phyloP scores from a whole-genome alignment of 306 rosid species.

The Citrullus colocynthis region DNA sequence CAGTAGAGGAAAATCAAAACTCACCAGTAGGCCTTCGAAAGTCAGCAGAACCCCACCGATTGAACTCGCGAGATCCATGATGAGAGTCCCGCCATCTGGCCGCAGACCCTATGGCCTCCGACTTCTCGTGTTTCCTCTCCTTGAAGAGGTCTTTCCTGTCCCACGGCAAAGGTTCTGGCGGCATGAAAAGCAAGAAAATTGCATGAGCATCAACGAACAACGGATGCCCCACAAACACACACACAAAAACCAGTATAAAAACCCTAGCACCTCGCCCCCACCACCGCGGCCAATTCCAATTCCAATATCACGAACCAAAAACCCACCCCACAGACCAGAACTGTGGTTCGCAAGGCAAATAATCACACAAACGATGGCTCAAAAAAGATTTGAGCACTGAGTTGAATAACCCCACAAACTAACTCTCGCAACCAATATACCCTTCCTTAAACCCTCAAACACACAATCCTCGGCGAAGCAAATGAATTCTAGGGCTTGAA shows the following conservation, averaged over 20 bases:
- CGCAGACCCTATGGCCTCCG: constrained; percentile 68
- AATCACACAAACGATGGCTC: not conserved
- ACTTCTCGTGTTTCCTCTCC: constrained; percentile 97
- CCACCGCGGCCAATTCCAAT: not conserved
- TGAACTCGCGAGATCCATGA: constrained; percentile 55
- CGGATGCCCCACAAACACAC: not conserved
- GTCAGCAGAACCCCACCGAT: constrained; percentile 72
- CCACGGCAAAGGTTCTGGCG: constrained; percentile 97
- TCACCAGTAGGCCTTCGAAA: constrained; percentile 73
- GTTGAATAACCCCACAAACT: constrained; percentile 14
- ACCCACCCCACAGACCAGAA: constrained; percentile 11
- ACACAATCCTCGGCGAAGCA: not conserved
- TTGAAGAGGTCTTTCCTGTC: constrained; percentile 95
- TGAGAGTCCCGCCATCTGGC: constrained; percentile 91
- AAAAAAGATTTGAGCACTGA: constrained; percentile 20
- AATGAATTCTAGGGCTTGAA: constrained; percentile 14
- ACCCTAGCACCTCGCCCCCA: not conserved
- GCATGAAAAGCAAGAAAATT: constrained; percentile 78
- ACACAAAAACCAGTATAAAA: not conserved
- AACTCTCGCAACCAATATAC: constrained; percentile 15
- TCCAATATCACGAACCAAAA: not conserved
- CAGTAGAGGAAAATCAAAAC: not conserved
- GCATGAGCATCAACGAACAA: constrained; percentile 57
- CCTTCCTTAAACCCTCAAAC: constrained; percentile 13
- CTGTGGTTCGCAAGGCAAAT: constrained; percentile 20